phyloP scores from a whole-genome alignment of 352 stramenopile genomes.

The Pythium rishiriense region DNA sequence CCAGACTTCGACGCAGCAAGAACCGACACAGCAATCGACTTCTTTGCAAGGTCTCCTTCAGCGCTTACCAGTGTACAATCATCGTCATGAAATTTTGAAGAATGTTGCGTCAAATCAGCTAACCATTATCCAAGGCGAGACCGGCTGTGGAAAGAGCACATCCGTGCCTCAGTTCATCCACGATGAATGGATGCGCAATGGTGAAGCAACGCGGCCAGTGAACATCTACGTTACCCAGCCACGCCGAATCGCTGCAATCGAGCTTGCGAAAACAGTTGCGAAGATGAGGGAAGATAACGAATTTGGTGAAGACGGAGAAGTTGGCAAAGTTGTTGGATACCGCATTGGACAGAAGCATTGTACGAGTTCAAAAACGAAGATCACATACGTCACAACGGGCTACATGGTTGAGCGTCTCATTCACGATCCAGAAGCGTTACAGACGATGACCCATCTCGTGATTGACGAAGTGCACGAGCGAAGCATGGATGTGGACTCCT shows the following conservation, averaged over 20 bases:
- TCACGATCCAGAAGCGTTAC: slow-evolving; percentile 88
- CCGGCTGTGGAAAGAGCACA: slow-evolving; percentile 96
- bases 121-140: slow-evolving; percentile 93
- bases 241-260: slow-evolving; percentile 91
- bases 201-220: slow-evolving; percentile 42
- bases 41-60: slow-evolving; percentile 50
- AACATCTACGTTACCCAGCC: slow-evolving; percentile 97
- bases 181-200: slow-evolving; percentile 40
- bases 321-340: slow-evolving; percentile 77
- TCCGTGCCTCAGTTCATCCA: slow-evolving; percentile 94
- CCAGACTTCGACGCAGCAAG: not conserved
- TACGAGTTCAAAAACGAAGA: slow-evolving; percentile 88
- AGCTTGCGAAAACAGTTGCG: slow-evolving; percentile 89
- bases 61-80: slow-evolving; percentile 85
- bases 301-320: slow-evolving; percentile 57
- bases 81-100: slow-evolving; percentile 85
- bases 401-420: slow-evolving; percentile 96
- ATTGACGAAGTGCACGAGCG: slow-evolving; percentile 96
- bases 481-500: slow-evolving; percentile 95
- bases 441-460: slow-evolving; percentile 92
- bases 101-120: slow-evolving; percentile 84
- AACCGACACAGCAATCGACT: not conserved
- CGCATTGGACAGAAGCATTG: slow-evolving; percentile 90
- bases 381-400: slow-evolving; percentile 96
- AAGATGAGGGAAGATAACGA: slow-evolving; percentile 87